These are phyloP conservation scores for Balakata baccata DNA, from an alignment of 345 rosid genomes.

Conservation along the genomic window DNA sequence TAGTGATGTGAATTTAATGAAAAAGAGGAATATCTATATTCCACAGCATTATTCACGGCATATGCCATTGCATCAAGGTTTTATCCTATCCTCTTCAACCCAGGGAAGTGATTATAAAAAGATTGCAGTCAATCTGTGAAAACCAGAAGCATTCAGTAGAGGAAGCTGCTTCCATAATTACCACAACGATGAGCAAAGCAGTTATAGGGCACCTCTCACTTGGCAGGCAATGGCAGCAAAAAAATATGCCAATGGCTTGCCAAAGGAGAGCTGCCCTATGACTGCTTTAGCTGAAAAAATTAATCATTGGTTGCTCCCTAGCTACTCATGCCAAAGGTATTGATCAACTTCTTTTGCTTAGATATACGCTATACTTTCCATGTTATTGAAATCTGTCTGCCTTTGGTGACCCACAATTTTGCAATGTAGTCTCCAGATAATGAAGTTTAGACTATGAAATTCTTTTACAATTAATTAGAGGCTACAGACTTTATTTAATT, in stretches of 20 bases:
- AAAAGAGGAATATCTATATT: too few relatives aligned
- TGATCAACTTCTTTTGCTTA: too few relatives aligned
- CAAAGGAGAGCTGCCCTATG: constrained; percentile 55
- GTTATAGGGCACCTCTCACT: constrained; percentile 38
- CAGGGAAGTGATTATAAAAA: constrained; percentile 13
- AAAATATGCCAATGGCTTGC: constrained; percentile 21
- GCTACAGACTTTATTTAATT: too few relatives aligned
- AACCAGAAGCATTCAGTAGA: not conserved
- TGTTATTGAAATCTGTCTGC: too few relatives aligned
- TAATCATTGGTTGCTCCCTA: too few relatives aligned
- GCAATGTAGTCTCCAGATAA: too few relatives aligned
- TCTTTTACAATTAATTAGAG: too few relatives aligned
- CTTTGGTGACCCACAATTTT: too few relatives aligned
- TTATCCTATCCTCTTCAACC: constrained; percentile 11
- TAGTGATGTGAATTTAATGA: too few relatives aligned
- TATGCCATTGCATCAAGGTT: constrained; percentile 21
- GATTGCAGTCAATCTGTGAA: not conserved
- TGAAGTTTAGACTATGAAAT: too few relatives aligned
- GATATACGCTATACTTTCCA: too few relatives aligned
- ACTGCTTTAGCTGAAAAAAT: constrained; percentile 30
- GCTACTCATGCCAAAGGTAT: too few relatives aligned
- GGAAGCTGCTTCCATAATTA: not conserved
- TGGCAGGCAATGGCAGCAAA: constrained; percentile 32
- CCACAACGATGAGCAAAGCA: constrained; percentile 28
- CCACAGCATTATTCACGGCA: constrained; percentile 13